Evolutionary conservation across 331 rosid genomes (phyloP), one percentile per base, ranked within the genome.

Genomic region (Quercus phellos): DNA sequence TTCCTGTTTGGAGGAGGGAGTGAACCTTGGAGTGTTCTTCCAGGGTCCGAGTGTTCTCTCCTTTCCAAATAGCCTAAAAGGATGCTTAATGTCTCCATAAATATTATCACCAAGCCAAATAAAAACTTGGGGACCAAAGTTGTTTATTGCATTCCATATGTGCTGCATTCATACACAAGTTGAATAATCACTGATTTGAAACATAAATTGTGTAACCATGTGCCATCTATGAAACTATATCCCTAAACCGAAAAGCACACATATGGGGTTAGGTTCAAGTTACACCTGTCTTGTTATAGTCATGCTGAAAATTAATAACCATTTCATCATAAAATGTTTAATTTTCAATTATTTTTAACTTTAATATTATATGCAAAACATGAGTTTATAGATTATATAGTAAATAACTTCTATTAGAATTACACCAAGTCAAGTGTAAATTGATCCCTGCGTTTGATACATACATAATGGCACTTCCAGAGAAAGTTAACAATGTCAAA

Each of bases 41-140:
- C 96, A 90, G 0, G 96, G 97, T 22, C 97, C 97, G 43, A 84
- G 10, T 54, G 93, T 92, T 84, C 97, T 90, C 76, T 92, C 89
- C 68, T 59, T 81, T 61, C 97, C 97, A 50, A 92, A 82, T 19
- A 90, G 4, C 74, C 78, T 86, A 75, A 86, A 86, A 80, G 96
- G 96, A 38, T 82, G 92, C 85, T 83, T 92, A 55, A 66, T 71
- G 84, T 92, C 97, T 77, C 97, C 97, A 51, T 92, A 92, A 30
- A 92, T 89, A 89, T 90, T 92, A 83, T 92, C 97, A 61, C 97
- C 97, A 30, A 92, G 78, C 89, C 92, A 92, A 84, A 92, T 81
- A 81, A 92, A 90, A 72, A 92, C 75, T 29, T 90, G 96, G 19
- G 97, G 97, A 76, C 70, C 84, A 70, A 86, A 92, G 56, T 79